Evolutionary conservation across 2,329 filamentous ascomycete species (phyloP), one percentile per base, ranked within the genome.

Genomic region (Neurospora sp.): DNA sequence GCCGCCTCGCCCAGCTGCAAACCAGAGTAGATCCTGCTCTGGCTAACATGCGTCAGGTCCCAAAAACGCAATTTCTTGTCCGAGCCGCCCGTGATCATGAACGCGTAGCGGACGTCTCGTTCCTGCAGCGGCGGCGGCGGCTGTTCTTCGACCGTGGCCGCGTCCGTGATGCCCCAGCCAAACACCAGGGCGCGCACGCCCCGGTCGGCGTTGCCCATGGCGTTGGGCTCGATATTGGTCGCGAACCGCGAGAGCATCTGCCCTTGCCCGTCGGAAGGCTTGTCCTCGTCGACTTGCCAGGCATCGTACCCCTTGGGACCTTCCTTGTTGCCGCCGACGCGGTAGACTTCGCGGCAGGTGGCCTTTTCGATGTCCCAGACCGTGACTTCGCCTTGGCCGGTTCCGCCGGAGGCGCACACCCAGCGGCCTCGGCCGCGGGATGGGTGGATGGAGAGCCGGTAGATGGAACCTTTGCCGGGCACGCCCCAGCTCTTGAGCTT

Each of bases 361-460:
- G 89, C 88, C 81, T 95, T 96, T 78, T 98, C 95, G 17, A 98
- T 84, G 77, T 98, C 96, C 96, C 96, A 99, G 0, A 97, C 91
- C 0, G 93, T 96, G 39, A 99, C 88, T 77, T 99, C 96, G 17
- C 93, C 93, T 72, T 92, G 89, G 4, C 89, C 91, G 8, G 92
- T 96, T 8, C 95, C 94, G 17, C 95, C 94, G 2, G 93, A 91
- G 8, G 97, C 91, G 78, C 93, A 96, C 1, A 98, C 87, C 87
- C 92, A 95, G 78, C 90, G 91, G 11, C 92, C 91, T 62, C 92
- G 88, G 0, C 91, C 91, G 77, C 90, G 92, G 33, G 86, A 87
- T 0, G 93, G 93, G 76, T 97, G 93, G 0, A 97, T 83, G 70
- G 88, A 86, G 17, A 99, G 84, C 39, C 93, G 87, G 75, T 95